These are phyloP conservation scores for Fraxinus latifolia DNA, from an alignment of 305 asterid species.

Conservation along the genomic window DNA sequence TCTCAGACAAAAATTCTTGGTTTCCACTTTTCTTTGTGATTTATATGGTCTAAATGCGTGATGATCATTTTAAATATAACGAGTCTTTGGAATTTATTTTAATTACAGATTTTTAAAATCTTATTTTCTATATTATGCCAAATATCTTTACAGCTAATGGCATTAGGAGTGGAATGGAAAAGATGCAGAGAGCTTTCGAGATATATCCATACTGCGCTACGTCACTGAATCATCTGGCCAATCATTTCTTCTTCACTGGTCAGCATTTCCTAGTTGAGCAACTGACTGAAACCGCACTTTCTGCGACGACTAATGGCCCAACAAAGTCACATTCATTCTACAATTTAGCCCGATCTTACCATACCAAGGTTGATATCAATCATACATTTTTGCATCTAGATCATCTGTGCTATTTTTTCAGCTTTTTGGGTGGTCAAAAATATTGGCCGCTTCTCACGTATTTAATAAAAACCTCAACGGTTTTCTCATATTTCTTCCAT, in stretches of 20 bases:
- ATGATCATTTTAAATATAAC: neutral
- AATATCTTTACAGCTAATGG: slow-evolving; percentile 59
- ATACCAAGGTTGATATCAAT: slow-evolving; percentile 71
- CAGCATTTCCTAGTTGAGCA: slow-evolving; percentile 95
- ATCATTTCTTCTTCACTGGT: slow-evolving; percentile 96
- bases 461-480: neutral
- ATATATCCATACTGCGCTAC: slow-evolving; percentile 86
- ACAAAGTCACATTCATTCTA: slow-evolving; percentile 96
- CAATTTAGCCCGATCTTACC: slow-evolving; percentile 97
- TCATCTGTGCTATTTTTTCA: slow-evolving; percentile 3
- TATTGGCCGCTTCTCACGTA: neutral
- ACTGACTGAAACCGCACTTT: slow-evolving; percentile 91
- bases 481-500: slow-evolving; percentile 12
- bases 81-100: slow-evolving; percentile 9
- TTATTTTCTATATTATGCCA: slow-evolving; percentile 19
- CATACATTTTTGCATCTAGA: slow-evolving; percentile 23
- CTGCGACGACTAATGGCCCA: slow-evolving; percentile 89
- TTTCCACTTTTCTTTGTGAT: neutral
- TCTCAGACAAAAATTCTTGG: neutral
- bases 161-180: slow-evolving; percentile 74
- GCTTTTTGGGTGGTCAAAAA: slow-evolving; percentile 14
- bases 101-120: neutral
- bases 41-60: neutral
- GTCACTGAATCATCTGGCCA: slow-evolving; percentile 89
- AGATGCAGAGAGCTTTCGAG: slow-evolving; percentile 90